Conservation (phyloP, 2,329 filamentous ascomycete species). For the Ilyonectria destructans region DNA sequence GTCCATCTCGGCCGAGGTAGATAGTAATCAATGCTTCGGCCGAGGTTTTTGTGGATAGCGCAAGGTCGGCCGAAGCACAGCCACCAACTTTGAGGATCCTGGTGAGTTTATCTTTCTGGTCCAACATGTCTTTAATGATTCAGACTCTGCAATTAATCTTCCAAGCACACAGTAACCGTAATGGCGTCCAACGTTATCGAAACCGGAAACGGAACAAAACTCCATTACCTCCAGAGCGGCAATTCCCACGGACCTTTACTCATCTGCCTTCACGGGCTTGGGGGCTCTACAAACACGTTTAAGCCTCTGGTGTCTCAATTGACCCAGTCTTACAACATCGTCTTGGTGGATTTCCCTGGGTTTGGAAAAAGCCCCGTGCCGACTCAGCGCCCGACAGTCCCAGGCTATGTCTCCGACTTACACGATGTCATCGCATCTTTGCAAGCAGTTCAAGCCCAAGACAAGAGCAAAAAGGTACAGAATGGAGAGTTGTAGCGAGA, state of each 20-base stretch:
- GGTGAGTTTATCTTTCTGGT: background rate
- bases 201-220: background rate
- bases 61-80: background rate
- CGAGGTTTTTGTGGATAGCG: background rate
- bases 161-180: background rate
- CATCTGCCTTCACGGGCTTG: background rate
- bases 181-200: background rate
- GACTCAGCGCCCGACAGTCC: background rate
- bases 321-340: background rate
- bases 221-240: background rate
- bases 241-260: background rate
- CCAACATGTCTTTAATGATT: no score
- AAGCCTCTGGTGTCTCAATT: background rate
- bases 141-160: background rate
- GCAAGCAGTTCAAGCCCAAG: background rate
- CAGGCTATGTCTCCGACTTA: background rate
- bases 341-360: background rate
- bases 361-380: background rate
- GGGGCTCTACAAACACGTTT: background rate
- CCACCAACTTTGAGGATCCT: background rate
- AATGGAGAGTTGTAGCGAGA: background rate
- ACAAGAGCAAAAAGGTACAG: background rate
- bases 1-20: no score
- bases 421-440: background rate
- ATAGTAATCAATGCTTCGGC: no score